Base-by-base conservation (phyloP, 106 monocot species). In the Apostasia shenzhenica region DNA sequence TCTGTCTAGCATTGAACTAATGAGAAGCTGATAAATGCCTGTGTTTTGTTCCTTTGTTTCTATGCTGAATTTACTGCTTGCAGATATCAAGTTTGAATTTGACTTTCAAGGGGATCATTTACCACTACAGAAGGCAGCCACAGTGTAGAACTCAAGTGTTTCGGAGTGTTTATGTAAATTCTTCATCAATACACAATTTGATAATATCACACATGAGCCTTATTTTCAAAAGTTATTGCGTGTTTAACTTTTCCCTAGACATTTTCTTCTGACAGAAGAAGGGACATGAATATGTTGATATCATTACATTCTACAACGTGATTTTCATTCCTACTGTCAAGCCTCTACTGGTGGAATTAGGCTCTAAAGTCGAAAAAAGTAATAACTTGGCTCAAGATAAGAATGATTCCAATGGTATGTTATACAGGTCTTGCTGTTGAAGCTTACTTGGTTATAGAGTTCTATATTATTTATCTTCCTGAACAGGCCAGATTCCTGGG, bases 251-350 rank as follows among this genome's bases (percentile, higher is more conserved):
- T 41, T 59, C 55, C 57, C 39, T 67, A 45, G 14, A 57, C 54
- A 3, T 62, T 55, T 7, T 76, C 58, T 67, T 7, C 38, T 2
- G 62, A 70, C 86, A 95, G 95, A 86, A 76, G 73, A 72, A 50
- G 10, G 86, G 79, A 12, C 70, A 85, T 57, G 84, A 84, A 3
- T 82, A 97, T 78, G 86, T 92, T 45, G 92, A 97, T 72, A 97
- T 97, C 58, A 92, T 97, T 73, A 85, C 79, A 12, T 97, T 97
- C 70, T 97, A 97, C 77, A 97, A 97, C 81, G 84, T 77, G 71
- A 78, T 92, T 43, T 97, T 87, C 59, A 85, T 97, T 75, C 95
- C 95, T 67, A 71, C 80, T 44, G 89, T 85, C 26, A 97, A 89
- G 68, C 86, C 92, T 55, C 59, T 95, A 1, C 59, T 95, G 72